Conservation (phyloP, 2,329 filamentous ascomycete species). For the Chrysosporium queenslandicum region DNA sequence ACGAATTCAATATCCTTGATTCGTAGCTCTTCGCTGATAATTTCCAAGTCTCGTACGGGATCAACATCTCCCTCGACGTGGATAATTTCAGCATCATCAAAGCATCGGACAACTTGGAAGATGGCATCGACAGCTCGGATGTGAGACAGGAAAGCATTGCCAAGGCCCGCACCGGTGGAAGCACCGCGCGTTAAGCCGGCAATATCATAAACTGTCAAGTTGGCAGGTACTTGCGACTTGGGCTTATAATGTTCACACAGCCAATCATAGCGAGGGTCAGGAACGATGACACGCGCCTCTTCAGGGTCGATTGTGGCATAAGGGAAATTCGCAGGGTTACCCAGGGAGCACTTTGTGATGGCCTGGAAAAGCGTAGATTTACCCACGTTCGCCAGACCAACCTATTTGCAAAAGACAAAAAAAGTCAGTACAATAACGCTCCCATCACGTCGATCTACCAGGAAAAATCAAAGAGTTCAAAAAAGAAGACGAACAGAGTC, state of each 20-base stretch:
- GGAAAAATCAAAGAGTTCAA: constrained; percentile 17
- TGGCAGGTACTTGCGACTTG: constrained; percentile 92
- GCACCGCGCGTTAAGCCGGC: constrained; percentile 91
- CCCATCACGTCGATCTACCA: neutral
- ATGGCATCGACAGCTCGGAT: constrained; percentile 97
- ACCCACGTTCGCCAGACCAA: constrained; percentile 96
- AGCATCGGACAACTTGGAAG: constrained; percentile 92
- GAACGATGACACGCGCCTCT: constrained; percentile 93
- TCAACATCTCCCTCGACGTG: constrained; percentile 99
- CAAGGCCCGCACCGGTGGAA: constrained; percentile 92
- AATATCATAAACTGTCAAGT: constrained; percentile 97
- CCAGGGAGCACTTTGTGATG: constrained; percentile 93
- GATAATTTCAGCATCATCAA: constrained; percentile 98
- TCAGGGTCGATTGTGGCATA: constrained; percentile 99
- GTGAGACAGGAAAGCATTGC: constrained; percentile 96
- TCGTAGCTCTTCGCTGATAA: constrained; percentile 91
- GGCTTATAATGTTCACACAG: constrained; percentile 93
- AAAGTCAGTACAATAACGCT: neutral
- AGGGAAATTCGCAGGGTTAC: constrained; percentile 98
- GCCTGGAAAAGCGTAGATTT: constrained; percentile 99
- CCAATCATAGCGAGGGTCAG: constrained; percentile 94
- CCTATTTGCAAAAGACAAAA: constrained; percentile 43
- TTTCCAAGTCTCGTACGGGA: constrained; percentile 83
- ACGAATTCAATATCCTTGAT: constrained; percentile 98
- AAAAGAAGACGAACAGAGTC: constrained; percentile 16